Base-by-base conservation (phyloP, 2,329 filamentous ascomycete genomes). In the Pseudogymnoascus sp. region DNA sequence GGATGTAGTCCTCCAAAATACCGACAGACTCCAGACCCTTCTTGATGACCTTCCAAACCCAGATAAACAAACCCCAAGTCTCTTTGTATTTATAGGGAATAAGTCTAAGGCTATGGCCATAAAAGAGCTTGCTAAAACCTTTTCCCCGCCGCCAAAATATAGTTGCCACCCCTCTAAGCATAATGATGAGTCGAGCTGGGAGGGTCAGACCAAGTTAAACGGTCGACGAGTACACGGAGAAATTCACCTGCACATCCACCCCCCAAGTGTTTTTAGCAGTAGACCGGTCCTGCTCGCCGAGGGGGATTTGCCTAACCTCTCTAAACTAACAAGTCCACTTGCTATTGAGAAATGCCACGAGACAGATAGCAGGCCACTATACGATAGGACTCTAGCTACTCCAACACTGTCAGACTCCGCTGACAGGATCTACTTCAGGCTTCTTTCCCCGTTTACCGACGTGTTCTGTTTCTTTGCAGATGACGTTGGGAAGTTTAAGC, bases 391-490 rank as follows among this genome's bases (percentile, higher is more conserved):
- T 8, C 8, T 8, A 3, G 8, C 4, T 39, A 39, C 36, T 17
- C 59, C 41, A 37, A 60, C 59, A 7, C 54, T 65, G n/a, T 60
- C 26, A 5, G 36, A 61, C 36, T 58, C 50, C 41, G 50, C 64
- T 59, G 36, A 65, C 54, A 64, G 60, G 59, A 61, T 64, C 58
- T 65, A 65, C 9, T 35, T 35, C 9, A 35, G 9, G 9, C 36
- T 39, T 4, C 36, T 39, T 39, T 60, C 50, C 15, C 62, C 58
- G 5, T 65, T 65, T 17, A 65, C 62, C 29, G 62, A 70, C 50
- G 60, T 70, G 15, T 62, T 70, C 39, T 68, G 62, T 29, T 64
- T 69, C 41, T 69, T 70, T 50, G 63, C 64, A 15, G 60, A 68
- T 59, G 63, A 70, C 58, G 58, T 70, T 47, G 31, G 62, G 36